Evolutionary conservation across 2,329 filamentous ascomycete genomes (phyloP).

Genomic region (Diplodia seriata): DNA sequence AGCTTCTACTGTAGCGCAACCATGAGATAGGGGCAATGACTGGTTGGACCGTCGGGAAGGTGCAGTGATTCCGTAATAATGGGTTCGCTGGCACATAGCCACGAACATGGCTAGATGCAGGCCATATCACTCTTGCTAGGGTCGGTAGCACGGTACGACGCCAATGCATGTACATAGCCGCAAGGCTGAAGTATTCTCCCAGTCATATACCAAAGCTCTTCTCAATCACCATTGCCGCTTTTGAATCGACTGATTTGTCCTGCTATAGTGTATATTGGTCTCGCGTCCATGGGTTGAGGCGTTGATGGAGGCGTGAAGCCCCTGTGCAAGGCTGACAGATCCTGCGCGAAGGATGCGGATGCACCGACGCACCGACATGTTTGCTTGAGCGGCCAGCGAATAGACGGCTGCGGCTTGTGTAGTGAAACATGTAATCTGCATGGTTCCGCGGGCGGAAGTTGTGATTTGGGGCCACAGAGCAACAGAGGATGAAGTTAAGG

Average conservation of each 20-base stretch:
- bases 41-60: not conserved
- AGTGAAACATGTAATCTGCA: not conserved
- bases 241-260: too few species aligned
- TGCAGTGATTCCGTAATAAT: not conserved
- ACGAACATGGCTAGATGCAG: not conserved
- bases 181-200: not conserved
- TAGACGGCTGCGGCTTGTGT: not conserved
- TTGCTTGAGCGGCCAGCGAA: not conserved
- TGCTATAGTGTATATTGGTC: too few species aligned
- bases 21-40: conserved; percentile 4
- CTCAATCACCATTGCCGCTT: not conserved
- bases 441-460: not conserved
- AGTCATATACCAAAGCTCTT: not conserved
- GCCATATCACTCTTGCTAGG: not conserved
- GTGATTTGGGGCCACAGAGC: not conserved
- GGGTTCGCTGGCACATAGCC: not conserved
- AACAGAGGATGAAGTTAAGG: not conserved
- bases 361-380: not conserved
- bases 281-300: not conserved
- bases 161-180: not conserved
- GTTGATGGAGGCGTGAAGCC: not conserved
- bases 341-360: not conserved
- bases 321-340: not conserved
- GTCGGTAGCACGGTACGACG: not conserved
- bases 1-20: not conserved